Percentiles rank a stretch among this genome's conserved stretches.
Conservation (phyloP, 2,329 filamentous ascomycete species). For the Capronia epimyces region DNA sequence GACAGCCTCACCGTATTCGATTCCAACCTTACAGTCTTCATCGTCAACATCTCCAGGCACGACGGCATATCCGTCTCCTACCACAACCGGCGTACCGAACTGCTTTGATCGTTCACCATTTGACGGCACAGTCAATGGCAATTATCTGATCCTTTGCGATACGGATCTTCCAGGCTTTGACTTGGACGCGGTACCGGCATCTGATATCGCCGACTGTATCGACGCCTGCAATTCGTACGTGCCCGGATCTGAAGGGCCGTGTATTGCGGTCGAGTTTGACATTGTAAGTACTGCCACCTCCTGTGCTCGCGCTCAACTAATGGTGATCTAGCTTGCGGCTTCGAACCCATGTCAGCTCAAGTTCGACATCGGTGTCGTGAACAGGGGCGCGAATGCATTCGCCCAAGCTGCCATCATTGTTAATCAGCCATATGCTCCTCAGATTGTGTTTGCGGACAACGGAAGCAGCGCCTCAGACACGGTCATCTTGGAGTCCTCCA, state of each 20-base stretch:
- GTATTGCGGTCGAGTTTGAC: slow-evolving; percentile 21
- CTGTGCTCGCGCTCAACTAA: background rate
- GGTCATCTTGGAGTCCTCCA: slow-evolving; percentile 4
- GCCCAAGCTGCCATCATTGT: slow-evolving; percentile 21
- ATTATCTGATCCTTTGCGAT: slow-evolving; percentile 21
- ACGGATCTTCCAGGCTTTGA: slow-evolving; percentile 21
- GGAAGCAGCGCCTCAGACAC: background rate
- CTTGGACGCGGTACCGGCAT: slow-evolving; percentile 9
- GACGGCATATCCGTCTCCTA: background rate
- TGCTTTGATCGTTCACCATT: slow-evolving; percentile 21
- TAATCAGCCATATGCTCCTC: slow-evolving; percentile 16
- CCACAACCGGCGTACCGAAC: slow-evolving; percentile 19
- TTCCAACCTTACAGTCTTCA: background rate
- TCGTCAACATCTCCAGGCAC: background rate
- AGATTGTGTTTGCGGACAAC: slow-evolving; percentile 10
- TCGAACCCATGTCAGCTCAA: slow-evolving; percentile 20
- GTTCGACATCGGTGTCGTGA: slow-evolving; percentile 10
- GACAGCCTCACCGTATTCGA: background rate
- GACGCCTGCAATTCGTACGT: slow-evolving; percentile 17
- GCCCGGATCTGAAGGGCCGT: slow-evolving; percentile 10
- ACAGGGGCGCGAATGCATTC: slow-evolving; percentile 17
- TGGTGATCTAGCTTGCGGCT: slow-evolving; percentile 9
- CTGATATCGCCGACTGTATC: slow-evolving; percentile 21
- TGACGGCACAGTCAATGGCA: slow-evolving; percentile 20
- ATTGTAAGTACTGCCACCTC: slow-evolving; percentile 12